Percentiles rank a stretch among this genome's conserved stretches.
Conservation (phyloP, 1,139 yeast species). For the Maudiozyma humilis region DNA sequence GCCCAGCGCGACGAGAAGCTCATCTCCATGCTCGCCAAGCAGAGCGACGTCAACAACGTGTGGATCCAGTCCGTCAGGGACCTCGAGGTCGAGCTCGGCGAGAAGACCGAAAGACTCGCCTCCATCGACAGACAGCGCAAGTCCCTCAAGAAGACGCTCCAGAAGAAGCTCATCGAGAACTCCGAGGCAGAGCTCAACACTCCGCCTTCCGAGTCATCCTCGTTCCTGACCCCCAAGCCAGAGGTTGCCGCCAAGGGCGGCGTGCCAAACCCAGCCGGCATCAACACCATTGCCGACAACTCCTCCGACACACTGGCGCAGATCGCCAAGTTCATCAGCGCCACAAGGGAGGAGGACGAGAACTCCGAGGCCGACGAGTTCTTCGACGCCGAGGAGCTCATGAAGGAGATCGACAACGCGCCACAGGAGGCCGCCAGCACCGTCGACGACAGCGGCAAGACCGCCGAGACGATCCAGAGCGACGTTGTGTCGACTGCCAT, state of each 20-base stretch:
- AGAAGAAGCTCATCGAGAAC: constrained; percentile 29
- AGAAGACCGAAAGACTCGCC: constrained; percentile 66
- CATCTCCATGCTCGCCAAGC: constrained; percentile 55
- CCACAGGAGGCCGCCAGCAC: neutral
- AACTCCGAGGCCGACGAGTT: constrained; percentile 64
- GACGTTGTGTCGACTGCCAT: constrained; percentile 3
- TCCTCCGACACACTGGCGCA: constrained; percentile 29
- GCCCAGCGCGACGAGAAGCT: constrained; percentile 36
- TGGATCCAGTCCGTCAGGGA: constrained; percentile 90
- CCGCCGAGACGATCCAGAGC: neutral
- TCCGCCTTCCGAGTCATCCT: neutral
- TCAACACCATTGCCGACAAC: neutral
- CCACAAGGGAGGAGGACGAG: constrained; percentile 49
- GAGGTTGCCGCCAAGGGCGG: constrained; percentile 2
- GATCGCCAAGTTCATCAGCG: constrained; percentile 44
- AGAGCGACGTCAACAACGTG: constrained; percentile 69
- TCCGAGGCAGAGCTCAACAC: constrained; percentile 6
- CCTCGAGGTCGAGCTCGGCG: constrained; percentile 70
- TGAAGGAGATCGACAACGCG: constrained; percentile 21
- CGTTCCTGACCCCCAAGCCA: neutral
- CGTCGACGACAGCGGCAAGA: neutral
- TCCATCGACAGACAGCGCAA: constrained; percentile 65
- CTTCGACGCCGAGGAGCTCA: constrained; percentile 76
- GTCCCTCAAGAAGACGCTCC: constrained; percentile 54
- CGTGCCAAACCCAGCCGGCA: constrained; percentile 1